These are phyloP conservation scores for Salix viminalis DNA, from an alignment of 345 rosid species.

Conservation along the genomic window DNA sequence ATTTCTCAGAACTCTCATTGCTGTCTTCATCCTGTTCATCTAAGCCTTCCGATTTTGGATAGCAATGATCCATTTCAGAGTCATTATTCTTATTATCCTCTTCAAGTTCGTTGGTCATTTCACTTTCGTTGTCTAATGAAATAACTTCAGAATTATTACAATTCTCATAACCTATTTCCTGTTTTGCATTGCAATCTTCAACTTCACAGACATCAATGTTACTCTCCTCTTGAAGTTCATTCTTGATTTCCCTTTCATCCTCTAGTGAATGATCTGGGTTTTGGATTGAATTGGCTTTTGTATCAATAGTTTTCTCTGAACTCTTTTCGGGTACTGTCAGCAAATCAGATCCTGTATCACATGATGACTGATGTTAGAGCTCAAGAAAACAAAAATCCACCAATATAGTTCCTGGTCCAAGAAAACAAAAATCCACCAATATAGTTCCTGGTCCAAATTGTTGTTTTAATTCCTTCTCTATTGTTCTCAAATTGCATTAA, in stretches of 20 bases:
- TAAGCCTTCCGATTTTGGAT: slow-evolving; percentile 5
- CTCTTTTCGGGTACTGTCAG: not conserved
- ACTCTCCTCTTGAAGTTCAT: slow-evolving; percentile 13
- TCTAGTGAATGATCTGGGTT: slow-evolving; percentile 27
- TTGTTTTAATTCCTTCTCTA: no score
- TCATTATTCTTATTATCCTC: not conserved
- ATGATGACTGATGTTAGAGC: slow-evolving; percentile 3
- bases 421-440: not conserved
- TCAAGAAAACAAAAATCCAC: not conserved
- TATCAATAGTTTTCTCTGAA: slow-evolving; percentile 15
- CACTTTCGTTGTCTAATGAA: not conserved
- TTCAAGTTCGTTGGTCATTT: not conserved
- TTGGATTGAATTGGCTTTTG: slow-evolving; percentile 18
- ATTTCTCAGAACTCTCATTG: slow-evolving; percentile 17
- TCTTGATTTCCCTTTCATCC: slow-evolving; percentile 23
- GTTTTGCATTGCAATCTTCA: not conserved
- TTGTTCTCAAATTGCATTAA: no score
- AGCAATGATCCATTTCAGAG: not conserved
- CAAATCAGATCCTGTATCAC: slow-evolving; percentile 24
- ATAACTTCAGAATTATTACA: not conserved
- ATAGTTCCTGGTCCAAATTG: no score
- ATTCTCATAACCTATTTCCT: not conserved
- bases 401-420: no score
- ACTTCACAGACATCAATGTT: not conserved
- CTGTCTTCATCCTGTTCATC: slow-evolving; percentile 15